Evolutionary conservation across 805 yeast species (phyloP).

Genomic region (Vanderwaltozyma yarrowii): DNA sequence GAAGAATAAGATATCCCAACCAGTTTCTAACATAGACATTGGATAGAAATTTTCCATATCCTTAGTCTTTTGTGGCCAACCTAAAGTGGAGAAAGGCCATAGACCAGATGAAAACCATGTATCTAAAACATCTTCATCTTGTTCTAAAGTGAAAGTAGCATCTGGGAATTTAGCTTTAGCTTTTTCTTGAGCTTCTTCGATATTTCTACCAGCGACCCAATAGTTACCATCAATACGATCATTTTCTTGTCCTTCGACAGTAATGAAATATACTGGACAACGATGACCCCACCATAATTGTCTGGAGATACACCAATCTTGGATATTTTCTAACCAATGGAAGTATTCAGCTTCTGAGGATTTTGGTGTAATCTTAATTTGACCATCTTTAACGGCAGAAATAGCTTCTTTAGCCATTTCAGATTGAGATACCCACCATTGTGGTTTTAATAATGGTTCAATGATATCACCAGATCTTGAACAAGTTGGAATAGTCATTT

Average conservation of each 20-base stretch:
- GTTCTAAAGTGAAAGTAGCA: constrained; percentile 63
- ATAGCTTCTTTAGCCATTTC: constrained; percentile 85
- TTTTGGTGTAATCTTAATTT: constrained; percentile 73
- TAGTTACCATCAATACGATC: constrained; percentile 51
- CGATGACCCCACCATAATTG: constrained; percentile 96
- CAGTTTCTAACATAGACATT: constrained; percentile 91
- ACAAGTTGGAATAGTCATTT: constrained; percentile 91
- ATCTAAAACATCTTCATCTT: constrained; percentile 96
- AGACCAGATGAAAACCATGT: constrained; percentile 98
- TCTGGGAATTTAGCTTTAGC: constrained; percentile 68
- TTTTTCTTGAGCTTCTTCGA: constrained; percentile 76
- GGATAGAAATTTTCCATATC: constrained; percentile 80
- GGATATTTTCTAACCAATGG: constrained; percentile 92
- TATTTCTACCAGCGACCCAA: constrained; percentile 86
- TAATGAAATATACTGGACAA: constrained; percentile 88
- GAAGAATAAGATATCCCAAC: constrained; percentile 98
- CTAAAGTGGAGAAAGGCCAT: constrained; percentile 95
- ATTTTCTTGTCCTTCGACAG: constrained; percentile 61
- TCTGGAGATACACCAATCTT: constrained; percentile 99
- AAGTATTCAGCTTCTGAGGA: constrained; percentile 86
- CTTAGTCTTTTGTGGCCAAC: constrained; percentile 78
- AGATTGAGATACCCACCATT: constrained; percentile 96
- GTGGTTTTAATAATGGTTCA: constrained; percentile 95
- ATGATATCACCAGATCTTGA: constrained; percentile 95
- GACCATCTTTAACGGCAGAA: constrained; percentile 73